Base-by-base conservation (phyloP, 1,284 basidiomycete genomes). In the Naganishia sp. region DNA sequence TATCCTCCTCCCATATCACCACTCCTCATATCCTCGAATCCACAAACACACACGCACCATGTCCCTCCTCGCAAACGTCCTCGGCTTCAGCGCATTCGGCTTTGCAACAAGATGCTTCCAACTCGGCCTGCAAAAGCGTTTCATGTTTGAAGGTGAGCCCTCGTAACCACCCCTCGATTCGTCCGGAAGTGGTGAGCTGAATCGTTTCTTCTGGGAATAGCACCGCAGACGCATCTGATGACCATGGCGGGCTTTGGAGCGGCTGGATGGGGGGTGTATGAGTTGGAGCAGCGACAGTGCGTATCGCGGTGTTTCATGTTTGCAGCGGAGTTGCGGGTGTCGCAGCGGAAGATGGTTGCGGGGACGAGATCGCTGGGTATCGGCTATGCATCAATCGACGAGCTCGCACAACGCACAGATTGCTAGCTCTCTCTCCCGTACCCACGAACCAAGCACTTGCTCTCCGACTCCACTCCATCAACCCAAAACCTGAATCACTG, bases 61-160 rank as follows among this genome's bases (percentile, higher is more conserved):
- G 89, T 81, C 88, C 55, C 82, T 91, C 74, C 79, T 90, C 70
- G 81, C 86, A 67, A 89, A 85, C 76, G 81, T 92, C 72, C 75
- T 90, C 75, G 90, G 90, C 55, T 90, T 90, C 81, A 87, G 88
- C 21, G 79, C 84, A 66, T 88, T 91, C 74, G 90, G 90, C 36
- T 86, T 92, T 64, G 86, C 86, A 21, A 86, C 87, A 16, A 84
- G 90, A 70, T 82, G 90, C 69, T 89, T 89, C 72, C 90, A 92
- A 79, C 86, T 92, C 25, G 88, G 87, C 60, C 87, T 93, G 72
- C 89, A 90, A 69, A 77, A 78, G 71, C 72, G 78, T 52, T 68
- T 70, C 49, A 74, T 80, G 66, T 76, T 78, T 70, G 71, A 73
- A 28, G 71, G 79, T 80, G 66, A 57, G 78, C 28, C 16, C n/a